Conservation (phyloP, 495 filamentous ascomycete species). For the Xylaria bambusicola region DNA sequence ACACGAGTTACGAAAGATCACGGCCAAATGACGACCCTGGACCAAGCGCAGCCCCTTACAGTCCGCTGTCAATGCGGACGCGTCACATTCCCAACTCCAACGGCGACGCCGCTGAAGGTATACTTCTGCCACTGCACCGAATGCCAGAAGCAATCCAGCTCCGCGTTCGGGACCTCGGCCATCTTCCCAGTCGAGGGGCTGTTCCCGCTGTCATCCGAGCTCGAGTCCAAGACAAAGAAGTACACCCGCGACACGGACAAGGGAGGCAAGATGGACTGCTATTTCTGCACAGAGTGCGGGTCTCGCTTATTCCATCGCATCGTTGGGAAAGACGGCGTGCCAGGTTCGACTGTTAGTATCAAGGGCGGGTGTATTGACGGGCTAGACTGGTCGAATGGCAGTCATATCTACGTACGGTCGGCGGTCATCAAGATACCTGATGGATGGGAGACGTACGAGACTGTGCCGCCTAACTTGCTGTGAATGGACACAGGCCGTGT, state of each 20-base stretch:
- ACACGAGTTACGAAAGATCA: no score
- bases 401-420: constrained; percentile 42
- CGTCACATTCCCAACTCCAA: constrained; percentile 50
- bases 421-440: constrained; percentile 39
- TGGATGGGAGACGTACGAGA: constrained; percentile 40
- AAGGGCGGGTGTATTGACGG: constrained; percentile 56
- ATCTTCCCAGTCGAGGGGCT: constrained; percentile 41
- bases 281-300: constrained; percentile 34
- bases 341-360: constrained; percentile 40
- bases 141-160: constrained; percentile 59
- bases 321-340: constrained; percentile 35
- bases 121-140: constrained; percentile 65
- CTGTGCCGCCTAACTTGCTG: constrained; percentile 23
- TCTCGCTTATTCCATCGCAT: constrained; percentile 51
- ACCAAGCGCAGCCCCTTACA: constrained; percentile 20
- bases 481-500: neutral
- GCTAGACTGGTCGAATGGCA: constrained; percentile 39
- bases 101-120: constrained; percentile 40
- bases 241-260: constrained; percentile 42
- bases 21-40: no score
- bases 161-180: constrained; percentile 60
- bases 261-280: constrained; percentile 42
- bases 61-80: constrained; percentile 56
- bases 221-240: constrained; percentile 31
- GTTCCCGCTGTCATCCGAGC: constrained; percentile 49